Base-by-base conservation (phyloP, 495 filamentous ascomycete species). In the Immersiella caudata region DNA sequence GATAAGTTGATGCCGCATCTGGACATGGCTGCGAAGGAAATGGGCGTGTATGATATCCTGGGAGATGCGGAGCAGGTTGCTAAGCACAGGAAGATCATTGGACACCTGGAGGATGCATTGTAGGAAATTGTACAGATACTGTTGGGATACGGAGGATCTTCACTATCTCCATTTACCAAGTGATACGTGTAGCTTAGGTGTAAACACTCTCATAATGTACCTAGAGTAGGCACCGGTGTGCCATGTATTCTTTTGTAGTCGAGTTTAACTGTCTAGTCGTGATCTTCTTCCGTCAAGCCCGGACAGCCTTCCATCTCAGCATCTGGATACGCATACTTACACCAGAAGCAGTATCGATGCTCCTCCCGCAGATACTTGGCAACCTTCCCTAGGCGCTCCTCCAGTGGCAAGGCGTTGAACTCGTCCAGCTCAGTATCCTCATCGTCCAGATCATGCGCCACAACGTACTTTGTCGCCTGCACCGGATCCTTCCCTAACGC, bases 331-430 rank as follows among this genome's bases (percentile, higher is more conserved):
- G 81, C 79, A 76, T 83, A 90, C 75, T 97, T 97, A 76, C 95
- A 99, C 93, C 93, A 99, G 76, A 97, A 97, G 81, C 95, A 99
- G 75, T 99, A 99, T 50, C 83, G 77, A 71, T 91, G 84, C 70
- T 83, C 85, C 29, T 88, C 80, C 24, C 94, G 84, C 49, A 99
- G 73, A 75, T 90, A 88, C 24, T 77, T 70, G 12, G 95, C 86
- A 11, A 97, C 73, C 63, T 78, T 86, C 14, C 79, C 73, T 60
- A 97, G 74, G 68, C 84, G 85, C 70, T 96, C 90, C 1, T 79
- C 80, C 1, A 84, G 81, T 2, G 86, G 83, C 5, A 94, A 77
- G 6, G 83, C 84, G 70, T 93, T 89, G 70, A 97, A 98, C 50
- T 85, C 91, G n/a, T 93, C 90, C 57, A 99, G 73, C 74, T 97